These are phyloP conservation scores for Pyrus communis DNA, from an alignment of 306 rosid species.

Conservation along the genomic window DNA sequence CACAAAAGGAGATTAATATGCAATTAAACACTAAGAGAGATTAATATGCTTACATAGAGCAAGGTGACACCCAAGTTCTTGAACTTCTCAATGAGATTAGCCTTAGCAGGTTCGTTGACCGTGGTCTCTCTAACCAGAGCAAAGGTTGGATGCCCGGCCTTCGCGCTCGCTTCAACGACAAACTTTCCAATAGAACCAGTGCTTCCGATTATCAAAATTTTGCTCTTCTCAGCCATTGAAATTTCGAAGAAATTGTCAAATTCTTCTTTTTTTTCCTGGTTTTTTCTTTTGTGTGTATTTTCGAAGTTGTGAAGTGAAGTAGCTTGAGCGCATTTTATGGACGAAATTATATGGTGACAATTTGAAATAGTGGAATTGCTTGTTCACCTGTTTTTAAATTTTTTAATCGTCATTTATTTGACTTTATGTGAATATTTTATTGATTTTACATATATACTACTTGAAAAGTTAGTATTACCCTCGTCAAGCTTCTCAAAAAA, in stretches of 20 bases:
- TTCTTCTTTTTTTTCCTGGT: background rate
- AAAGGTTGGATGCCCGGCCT: slow-evolving; percentile 68
- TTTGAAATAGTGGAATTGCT: background rate
- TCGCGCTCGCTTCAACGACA: slow-evolving; percentile 73
- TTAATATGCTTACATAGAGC: slow-evolving; percentile 29
- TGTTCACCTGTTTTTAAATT: background rate
- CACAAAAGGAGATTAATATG: no score
- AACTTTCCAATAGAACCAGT: slow-evolving; percentile 82
- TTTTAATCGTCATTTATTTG: background rate
- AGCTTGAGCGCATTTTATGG: background rate
- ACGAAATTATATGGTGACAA: background rate
- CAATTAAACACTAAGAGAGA: no score
- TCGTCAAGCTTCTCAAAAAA: background rate
- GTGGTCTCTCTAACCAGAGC: slow-evolving; percentile 67
- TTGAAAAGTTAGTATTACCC: background rate
- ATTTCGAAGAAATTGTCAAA: background rate
- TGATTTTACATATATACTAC: background rate
- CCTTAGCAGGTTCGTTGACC: slow-evolving; percentile 52
- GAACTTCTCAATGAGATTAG: slow-evolving; percentile 41
- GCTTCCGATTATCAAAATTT: slow-evolving; percentile 82
- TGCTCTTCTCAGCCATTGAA: slow-evolving; percentile 32
- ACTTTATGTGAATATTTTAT: background rate
- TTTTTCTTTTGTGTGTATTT: background rate
- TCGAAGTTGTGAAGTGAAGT: background rate
- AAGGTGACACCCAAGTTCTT: slow-evolving; percentile 51